phyloP scores from a whole-genome alignment of 2,329 filamentous ascomycete genomes.

The Fonsecaea nubica region DNA sequence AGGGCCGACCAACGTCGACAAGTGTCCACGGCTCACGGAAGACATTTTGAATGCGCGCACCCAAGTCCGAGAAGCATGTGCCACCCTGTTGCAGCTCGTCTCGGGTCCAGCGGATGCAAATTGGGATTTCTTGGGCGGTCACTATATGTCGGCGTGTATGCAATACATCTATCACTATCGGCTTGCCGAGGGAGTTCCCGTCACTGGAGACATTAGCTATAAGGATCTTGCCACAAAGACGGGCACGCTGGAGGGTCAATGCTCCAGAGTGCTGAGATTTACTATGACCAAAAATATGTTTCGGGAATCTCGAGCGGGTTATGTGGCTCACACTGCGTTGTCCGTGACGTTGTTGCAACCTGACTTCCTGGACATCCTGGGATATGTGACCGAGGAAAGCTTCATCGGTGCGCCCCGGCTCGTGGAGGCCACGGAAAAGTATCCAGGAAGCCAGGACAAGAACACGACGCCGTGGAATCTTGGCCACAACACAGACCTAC shows the following conservation, averaged over 20 bases:
- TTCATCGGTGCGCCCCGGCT: constrained; percentile 37
- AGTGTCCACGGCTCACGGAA: background rate
- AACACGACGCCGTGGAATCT: constrained; percentile 43
- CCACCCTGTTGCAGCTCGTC: constrained; percentile 6
- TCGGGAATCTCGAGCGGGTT: constrained; percentile 40
- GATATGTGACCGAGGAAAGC: constrained; percentile 52
- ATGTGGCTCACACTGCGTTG: constrained; percentile 61
- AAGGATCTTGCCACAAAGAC: constrained; percentile 35
- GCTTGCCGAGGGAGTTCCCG: constrained; percentile 41
- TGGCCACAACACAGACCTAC: constrained; percentile 41
- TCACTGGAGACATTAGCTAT: constrained; percentile 37
- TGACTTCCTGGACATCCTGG: constrained; percentile 58
- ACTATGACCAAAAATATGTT: constrained; percentile 44
- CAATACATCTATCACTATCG: constrained; percentile 41
- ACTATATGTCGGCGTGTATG: constrained; percentile 43
- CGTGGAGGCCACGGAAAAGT: constrained; percentile 39
- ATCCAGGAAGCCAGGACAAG: constrained; percentile 29
- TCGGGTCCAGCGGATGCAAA: constrained; percentile 11
- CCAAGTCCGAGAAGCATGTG: constrained; percentile 10
- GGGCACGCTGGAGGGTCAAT: constrained; percentile 36
- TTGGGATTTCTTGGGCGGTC: background rate
- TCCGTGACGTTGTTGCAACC: constrained; percentile 55
- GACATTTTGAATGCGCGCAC: constrained; percentile 14
- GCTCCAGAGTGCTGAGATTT: constrained; percentile 41
- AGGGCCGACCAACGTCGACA: constrained; percentile 11